Base-by-base conservation (phyloP, 345 rosid genomes). In the Eucalyptus rudis region DNA sequence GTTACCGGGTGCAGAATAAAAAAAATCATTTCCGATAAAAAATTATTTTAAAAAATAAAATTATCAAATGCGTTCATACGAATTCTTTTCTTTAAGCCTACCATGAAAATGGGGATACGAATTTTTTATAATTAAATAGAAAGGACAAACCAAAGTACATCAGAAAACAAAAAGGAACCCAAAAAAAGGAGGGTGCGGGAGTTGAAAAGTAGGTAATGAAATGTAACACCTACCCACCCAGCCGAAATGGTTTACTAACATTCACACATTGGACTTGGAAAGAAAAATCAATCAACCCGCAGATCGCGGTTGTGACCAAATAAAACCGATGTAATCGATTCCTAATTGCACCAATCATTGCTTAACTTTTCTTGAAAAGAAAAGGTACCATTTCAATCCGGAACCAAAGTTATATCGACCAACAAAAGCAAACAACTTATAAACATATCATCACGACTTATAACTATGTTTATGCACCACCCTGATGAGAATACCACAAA, bases 41-140 rank as follows among this genome's bases (percentile, higher is more conserved):
- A 50, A 50, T 50, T 50, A 50, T 15, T 50, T 50, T 50, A 0
- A 50, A 50, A 50, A 50, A 15, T 15, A 50, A 50, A 50, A 15
- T 15, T 15, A 50, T 3, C 1, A 15, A 50, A 15, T 0, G 7
- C 3, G 19, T 50, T 0, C 3, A 15, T 33, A 10, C 4, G 2
- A 17, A 17, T 33, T 68, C 22, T 31, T 68, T 31, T 68, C 43
- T 68, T 15, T 68, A 31, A 16, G 80, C 80, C 43, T 17, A 17
- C 17, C 80, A 33, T 31, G 80, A 33, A 31, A 68, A 68, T 1
- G 43, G 43, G 80, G 6, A 33, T 33, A 68, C 6, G 24, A 19
- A 16, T 50, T 68, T 31, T 31, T n/a, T 16, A 27, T 27, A 59
- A 59, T 64, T 64, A 64, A n/a, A 64, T 27, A 27, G n/a, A 13